Conservation (phyloP, 2,329 filamentous ascomycete genomes). For the Saccharata proteae region DNA sequence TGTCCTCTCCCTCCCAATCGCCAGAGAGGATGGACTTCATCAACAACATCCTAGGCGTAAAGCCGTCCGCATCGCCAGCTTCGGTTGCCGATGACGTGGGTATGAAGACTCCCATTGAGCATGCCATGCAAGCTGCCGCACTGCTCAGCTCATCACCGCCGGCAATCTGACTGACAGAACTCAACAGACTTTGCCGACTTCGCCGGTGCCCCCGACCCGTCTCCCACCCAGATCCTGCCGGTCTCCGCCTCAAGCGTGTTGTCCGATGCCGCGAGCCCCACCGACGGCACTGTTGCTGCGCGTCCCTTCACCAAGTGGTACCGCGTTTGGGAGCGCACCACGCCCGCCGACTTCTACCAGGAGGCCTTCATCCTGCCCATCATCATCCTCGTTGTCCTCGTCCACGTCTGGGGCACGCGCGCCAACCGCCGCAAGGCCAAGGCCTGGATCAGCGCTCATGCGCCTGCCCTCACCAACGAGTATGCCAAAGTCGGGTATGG, state of each 20-base stretch:
- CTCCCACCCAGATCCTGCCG: slow-evolving; percentile 35
- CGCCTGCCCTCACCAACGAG: slow-evolving; percentile 60
- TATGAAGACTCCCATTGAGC: slow-evolving; percentile 35
- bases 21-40: no score
- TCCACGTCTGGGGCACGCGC: slow-evolving; percentile 72
- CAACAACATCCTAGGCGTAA: slow-evolving; percentile 57
- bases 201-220: slow-evolving; percentile 61
- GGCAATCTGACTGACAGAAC: slow-evolving; percentile 9
- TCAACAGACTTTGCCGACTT: slow-evolving; percentile 84
- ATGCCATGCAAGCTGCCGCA: slow-evolving; percentile 8
- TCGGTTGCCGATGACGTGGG: slow-evolving; percentile 44
- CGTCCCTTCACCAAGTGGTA: slow-evolving; percentile 90
- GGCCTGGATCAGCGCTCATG: slow-evolving; percentile 67
- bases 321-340: slow-evolving; percentile 84
- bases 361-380: slow-evolving; percentile 73
- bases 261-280: slow-evolving; percentile 26
- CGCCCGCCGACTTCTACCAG: slow-evolving; percentile 69
- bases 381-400: slow-evolving; percentile 58
- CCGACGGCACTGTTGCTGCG: slow-evolving; percentile 38
- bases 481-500: slow-evolving; percentile 80
- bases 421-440: slow-evolving; percentile 70
- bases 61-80: slow-evolving; percentile 43
- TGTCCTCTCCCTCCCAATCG: no score
- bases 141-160: slow-evolving; percentile 8
- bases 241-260: slow-evolving; percentile 28